phyloP scores from a whole-genome alignment of 768 basidiomycete species.

The Boletus vinaceobasis region DNA sequence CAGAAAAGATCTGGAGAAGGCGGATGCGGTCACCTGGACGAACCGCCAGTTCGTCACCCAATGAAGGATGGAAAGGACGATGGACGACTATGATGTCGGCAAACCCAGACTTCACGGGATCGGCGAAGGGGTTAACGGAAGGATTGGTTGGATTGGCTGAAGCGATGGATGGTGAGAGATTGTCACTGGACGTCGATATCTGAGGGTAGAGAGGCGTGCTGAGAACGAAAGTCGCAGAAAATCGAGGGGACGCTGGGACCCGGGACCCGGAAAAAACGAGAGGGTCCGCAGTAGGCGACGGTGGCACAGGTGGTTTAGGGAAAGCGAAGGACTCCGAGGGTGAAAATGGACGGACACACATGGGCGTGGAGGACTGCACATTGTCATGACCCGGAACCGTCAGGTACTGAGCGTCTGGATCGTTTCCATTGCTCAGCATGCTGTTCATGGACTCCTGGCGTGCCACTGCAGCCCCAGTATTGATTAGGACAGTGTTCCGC shows the following conservation, averaged over 20 bases:
- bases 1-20: slow-evolving; percentile 56
- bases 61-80: slow-evolving; percentile 54
- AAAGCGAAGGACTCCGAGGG: slow-evolving; percentile 67
- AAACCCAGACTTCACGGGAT: slow-evolving; percentile 32
- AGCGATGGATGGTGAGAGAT: neutral
- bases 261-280: neutral
- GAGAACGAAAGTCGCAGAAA: slow-evolving; percentile 17
- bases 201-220: slow-evolving; percentile 11
- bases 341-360: slow-evolving; percentile 65
- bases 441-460: slow-evolving; percentile 41
- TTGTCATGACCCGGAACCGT: slow-evolving; percentile 24
- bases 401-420: slow-evolving; percentile 41
- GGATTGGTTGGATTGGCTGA: slow-evolving; percentile 19
- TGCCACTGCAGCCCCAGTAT: slow-evolving; percentile 22
- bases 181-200: neutral
- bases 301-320: slow-evolving; percentile 53
- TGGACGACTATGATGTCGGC: slow-evolving; percentile 46
- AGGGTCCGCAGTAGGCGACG: neutral
- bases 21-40: slow-evolving; percentile 48
- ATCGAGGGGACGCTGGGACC: slow-evolving; percentile 1
- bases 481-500: slow-evolving; percentile 22
- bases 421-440: slow-evolving; percentile 35
- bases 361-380: slow-evolving; percentile 40
- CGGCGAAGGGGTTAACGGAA: slow-evolving; percentile 33
- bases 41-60: slow-evolving; percentile 60